Percentiles rank a stretch among this genome's conserved stretches.
Conservation (phyloP, 768 basidiomycete genomes). For the Phylloporus sp. region DNA sequence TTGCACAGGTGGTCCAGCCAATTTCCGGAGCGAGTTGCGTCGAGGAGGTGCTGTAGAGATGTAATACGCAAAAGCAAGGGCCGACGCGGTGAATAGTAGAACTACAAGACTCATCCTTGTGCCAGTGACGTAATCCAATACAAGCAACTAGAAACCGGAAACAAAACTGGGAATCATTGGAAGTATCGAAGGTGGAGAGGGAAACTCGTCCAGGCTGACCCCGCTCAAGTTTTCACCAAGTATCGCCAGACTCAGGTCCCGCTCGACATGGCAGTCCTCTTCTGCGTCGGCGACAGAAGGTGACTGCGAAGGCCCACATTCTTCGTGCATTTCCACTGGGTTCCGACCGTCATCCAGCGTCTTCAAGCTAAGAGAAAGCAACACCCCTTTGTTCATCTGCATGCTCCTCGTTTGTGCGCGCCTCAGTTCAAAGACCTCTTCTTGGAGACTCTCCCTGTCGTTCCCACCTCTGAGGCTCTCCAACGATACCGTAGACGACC, state of each 20-base stretch:
- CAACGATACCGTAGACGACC: constrained; percentile 23
- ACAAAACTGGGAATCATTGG: constrained; percentile 29
- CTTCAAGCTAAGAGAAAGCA: constrained; percentile 32
- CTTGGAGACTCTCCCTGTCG: constrained; percentile 18
- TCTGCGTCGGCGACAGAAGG: background rate
- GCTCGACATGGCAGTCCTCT: constrained; percentile 8
- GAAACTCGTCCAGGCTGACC: constrained; percentile 44
- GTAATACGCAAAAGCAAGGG: constrained; percentile 21
- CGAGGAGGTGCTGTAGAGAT: constrained; percentile 22
- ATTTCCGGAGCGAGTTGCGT: constrained; percentile 42
- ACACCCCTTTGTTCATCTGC: constrained; percentile 44
- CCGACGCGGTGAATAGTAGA: constrained; percentile 3
- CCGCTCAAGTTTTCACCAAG: constrained; percentile 36
- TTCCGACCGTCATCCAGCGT: constrained; percentile 1
- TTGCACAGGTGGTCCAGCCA: constrained; percentile 57
- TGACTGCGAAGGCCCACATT: constrained; percentile 3
- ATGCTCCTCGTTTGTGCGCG: constrained; percentile 47
- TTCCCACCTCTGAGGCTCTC: constrained; percentile 16
- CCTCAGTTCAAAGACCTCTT: constrained; percentile 41
- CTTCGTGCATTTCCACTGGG: constrained; percentile 1
- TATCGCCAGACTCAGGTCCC: constrained; percentile 21
- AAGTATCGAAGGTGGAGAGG: constrained; percentile 37
- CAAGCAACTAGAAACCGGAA: constrained; percentile 19
- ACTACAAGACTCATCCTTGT: too few species aligned
- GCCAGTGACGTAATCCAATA: background rate